These are phyloP conservation scores for Eudorina sp. DNA, from an alignment of 139 green algal genomes.

Conservation along the genomic window DNA sequence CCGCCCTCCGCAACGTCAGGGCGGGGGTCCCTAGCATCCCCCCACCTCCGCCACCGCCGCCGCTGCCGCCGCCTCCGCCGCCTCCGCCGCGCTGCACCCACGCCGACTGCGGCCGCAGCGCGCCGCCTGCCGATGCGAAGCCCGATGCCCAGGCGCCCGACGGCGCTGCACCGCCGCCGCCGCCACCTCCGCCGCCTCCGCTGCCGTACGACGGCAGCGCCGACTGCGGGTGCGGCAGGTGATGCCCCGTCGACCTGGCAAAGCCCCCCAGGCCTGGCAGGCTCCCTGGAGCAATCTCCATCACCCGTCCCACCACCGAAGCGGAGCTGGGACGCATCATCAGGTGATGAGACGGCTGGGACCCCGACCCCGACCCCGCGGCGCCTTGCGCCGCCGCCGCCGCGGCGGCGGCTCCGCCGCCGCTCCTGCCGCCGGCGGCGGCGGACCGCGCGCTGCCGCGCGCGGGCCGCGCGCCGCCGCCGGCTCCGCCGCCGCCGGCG, in stretches of 20 bases:
- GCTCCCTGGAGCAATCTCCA: background rate
- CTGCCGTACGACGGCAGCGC: background rate
- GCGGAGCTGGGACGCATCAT: conserved; percentile 32
- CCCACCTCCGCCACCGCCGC: background rate
- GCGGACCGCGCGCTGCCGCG: background rate
- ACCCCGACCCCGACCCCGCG: background rate
- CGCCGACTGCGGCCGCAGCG: conserved; percentile 21
- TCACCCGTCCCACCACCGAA: conserved; percentile 8
- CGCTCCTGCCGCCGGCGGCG: background rate
- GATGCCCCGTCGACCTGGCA: background rate
- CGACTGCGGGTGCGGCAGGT: background rate
- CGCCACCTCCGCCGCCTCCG: background rate
- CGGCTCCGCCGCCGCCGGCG: background rate
- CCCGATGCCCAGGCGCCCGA: background rate
- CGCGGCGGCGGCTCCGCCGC: background rate
- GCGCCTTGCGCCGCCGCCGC: background rate
- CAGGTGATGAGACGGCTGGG: background rate
- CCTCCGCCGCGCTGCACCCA: conserved; percentile 2
- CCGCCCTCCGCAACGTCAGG: background rate
- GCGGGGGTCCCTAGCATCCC: background rate
- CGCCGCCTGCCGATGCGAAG: background rate
- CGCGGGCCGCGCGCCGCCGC: background rate
- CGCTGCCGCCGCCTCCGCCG: background rate
- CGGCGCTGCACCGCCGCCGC: background rate
- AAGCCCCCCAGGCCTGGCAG: background rate